Evolutionary conservation across 345 rosid species (phyloP).

Genomic region (Pugionium cornutum): DNA sequence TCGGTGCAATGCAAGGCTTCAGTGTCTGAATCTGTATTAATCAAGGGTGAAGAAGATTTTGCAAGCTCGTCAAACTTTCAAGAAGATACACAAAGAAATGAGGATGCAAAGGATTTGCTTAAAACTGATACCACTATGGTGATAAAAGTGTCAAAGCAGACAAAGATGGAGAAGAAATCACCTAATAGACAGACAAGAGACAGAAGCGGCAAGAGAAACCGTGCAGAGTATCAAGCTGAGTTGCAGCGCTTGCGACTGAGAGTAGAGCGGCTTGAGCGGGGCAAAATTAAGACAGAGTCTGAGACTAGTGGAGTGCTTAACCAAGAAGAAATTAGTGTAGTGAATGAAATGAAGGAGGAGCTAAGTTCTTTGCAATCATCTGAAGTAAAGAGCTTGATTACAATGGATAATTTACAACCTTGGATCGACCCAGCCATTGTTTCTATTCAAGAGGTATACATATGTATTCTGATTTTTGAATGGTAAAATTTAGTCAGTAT

Average conservation of each 20-base stretch:
- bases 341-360: conserved; percentile 54
- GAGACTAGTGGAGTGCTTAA: conserved; percentile 40
- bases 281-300: conserved; percentile 31
- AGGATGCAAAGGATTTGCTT: conserved; percentile 33
- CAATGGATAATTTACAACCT: conserved; percentile 32
- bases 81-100: conserved; percentile 55
- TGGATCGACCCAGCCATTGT: conserved; percentile 47
- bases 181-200: conserved; percentile 39
- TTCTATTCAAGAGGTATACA: conserved; percentile 44
- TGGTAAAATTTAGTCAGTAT: neutral
- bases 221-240: conserved; percentile 37
- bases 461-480: neutral
- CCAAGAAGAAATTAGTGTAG: conserved; percentile 46
- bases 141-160: conserved; percentile 42
- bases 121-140: conserved; percentile 5
- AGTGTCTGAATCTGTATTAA: conserved; percentile 31
- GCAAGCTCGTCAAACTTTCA: conserved; percentile 48
- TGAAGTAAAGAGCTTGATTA: conserved; percentile 8
- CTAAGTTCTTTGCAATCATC: conserved; percentile 47
- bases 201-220: conserved; percentile 36
- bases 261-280: conserved; percentile 45
- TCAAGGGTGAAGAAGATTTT: conserved; percentile 30
- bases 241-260: conserved; percentile 28
- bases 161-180: conserved; percentile 40
- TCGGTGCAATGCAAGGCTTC: conserved; percentile 24